Base-by-base conservation (phyloP, 345 rosid genomes). In the Eucalyptus shirleyi region DNA sequence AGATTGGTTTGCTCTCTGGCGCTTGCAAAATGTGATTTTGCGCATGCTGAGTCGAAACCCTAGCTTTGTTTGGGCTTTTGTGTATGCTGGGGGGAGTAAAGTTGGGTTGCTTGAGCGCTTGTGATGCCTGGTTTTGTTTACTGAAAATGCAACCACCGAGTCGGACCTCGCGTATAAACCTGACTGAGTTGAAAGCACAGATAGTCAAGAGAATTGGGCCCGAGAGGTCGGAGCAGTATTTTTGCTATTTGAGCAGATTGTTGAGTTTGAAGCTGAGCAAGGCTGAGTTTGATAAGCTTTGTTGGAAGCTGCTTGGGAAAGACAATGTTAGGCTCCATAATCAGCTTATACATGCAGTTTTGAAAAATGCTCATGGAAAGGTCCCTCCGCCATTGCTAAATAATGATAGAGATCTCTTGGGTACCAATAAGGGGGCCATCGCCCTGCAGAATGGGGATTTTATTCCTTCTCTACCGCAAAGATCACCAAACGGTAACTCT, bases 291-390 rank as follows among this genome's bases (percentile, higher is more conserved):
- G 91, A 93, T 83, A 92, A 88, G 90, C 90, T 93, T n/a, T 94
- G 91, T 88, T 59, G 90, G 87, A 90, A 91, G 89, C 82, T 88
- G 53, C 90, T 94, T 32, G 95, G 94, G 55, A 93, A 90, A 88
- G 94, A 93, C 86, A 94, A 92, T 88, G 67, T 94, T 50, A 83
- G 34, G 55, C 91, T 93, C 56, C 95, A 94, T 89, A 93, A 94
- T 90, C 92, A 94, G 65, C 89, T 94, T 67, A 91, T 94, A 50
- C 87, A 89, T 34, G 90, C 92, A 12, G 91, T 94, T 87, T 89
- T 93, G 92, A 92, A 89, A 87, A 94, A 94, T 90, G 92, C 95
- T 86, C 91, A 47, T 53, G 94, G 91, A 34, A 93, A 91, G 65
- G 67, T 51, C 45, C 90, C 91, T 18, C 94, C 94, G 21, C 90